Base-by-base conservation (phyloP, 768 basidiomycete genomes). In the Kwoniella dendrophila region DNA sequence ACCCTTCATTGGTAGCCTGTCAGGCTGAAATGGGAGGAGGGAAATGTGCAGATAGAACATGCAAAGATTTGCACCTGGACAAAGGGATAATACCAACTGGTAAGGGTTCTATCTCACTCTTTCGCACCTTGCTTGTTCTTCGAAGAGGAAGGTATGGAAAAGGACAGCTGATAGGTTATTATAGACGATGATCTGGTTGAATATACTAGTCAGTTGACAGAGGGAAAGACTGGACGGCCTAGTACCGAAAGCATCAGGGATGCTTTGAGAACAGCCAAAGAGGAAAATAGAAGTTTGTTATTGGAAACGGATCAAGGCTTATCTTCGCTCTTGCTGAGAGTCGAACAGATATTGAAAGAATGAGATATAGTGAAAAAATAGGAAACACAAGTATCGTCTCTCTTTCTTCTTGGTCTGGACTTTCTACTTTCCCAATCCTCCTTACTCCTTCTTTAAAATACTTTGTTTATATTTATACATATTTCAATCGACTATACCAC, bases 11-110 rank as follows among this genome's bases (percentile, higher is more conserved):
- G 3, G 40, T 63, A 27, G 59, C 72, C 14, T 75, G 73, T 47
- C 29, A 34, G n/a, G 68, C 71, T 18, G 73, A 75, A 56, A 62
- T 49, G 8, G 64, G 40, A 11, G 73, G 73, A 3, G 73, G 73
- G 26, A 56, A 33, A 24, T 75, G 73, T 51, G 73, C 73, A 22
- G 69, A 75, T 63, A 55, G 54, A 48, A 54, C 43, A 30, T 75
- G 73, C 45, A 38, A 41, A 44, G 71, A 65, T 62, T 10, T 75
- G 5, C 73, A 75, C 49, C 49, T 75, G 12, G 47, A 45, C n/a
- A 67, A 67, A 56, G 66, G 58, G 22, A 38, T 45, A 10, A 33
- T 36, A 41, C 66, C 68, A 10, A 66, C 51, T 51, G 68, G 71
- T 55, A 48, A 65, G 71, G n/a, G n/a, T n/a, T n/a, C n/a, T 65